Conservation (phyloP, 257 asterid genomes). For the Striga asiatica region DNA sequence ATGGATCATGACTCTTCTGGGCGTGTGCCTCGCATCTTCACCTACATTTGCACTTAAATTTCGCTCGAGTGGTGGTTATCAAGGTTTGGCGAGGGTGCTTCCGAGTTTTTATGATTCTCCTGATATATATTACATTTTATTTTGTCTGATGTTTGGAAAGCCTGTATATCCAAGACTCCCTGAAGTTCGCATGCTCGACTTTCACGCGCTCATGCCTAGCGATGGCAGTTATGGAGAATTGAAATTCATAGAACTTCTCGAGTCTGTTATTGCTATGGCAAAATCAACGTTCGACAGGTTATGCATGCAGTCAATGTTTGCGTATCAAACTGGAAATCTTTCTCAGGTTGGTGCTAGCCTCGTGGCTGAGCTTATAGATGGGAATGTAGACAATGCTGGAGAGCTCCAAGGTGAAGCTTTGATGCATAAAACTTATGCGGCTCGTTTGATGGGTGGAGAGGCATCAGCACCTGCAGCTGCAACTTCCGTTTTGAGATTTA, state of each 20-base stretch:
- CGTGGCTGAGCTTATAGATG: constrained; percentile 90
- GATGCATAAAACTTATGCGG: constrained; percentile 99
- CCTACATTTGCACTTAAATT: constrained; percentile 90
- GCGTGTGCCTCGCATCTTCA: constrained; percentile 93
- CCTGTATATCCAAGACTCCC: constrained; percentile 98
- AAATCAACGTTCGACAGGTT: constrained; percentile 93
- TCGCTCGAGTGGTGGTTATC: constrained; percentile 97
- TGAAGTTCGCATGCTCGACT: constrained; percentile 97
- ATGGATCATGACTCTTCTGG: constrained; percentile 98
- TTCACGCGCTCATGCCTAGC: constrained; percentile 93
- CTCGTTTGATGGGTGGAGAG: constrained; percentile 98
- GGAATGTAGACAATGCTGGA: constrained; percentile 68
- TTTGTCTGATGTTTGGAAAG: constrained; percentile 91
- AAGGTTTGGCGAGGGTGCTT: constrained; percentile 88
- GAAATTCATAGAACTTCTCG: constrained; percentile 78
- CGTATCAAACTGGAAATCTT: constrained; percentile 74
- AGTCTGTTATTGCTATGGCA: constrained; percentile 91
- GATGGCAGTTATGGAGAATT: constrained; percentile 66
- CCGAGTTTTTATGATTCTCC: constrained; percentile 97
- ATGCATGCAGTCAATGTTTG: constrained; percentile 72
- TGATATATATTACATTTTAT: constrained; percentile 87
- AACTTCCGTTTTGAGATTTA: constrained; percentile 90
- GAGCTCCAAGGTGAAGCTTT: constrained; percentile 99
- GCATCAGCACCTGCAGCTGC: constrained; percentile 99
- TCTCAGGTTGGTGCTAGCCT: constrained; percentile 88